Evolutionary conservation across 192 early-diverging fungal genomes (phyloP), one percentile per base, ranked within the genome.

Genomic region (Coemansia sp.): DNA sequence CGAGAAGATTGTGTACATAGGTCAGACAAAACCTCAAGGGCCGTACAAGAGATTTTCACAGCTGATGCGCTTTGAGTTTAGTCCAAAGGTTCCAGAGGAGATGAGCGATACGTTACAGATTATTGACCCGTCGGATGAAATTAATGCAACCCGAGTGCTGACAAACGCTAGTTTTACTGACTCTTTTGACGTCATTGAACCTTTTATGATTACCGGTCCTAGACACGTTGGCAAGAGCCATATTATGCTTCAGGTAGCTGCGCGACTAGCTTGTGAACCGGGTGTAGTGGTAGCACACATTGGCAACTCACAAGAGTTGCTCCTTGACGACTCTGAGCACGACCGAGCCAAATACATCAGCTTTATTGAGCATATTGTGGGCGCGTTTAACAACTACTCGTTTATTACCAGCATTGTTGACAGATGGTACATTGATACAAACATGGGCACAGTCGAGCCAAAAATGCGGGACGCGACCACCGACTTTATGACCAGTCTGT

Each of bases 181-280:
- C 14, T 25, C 45, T 6, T 3, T 6, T 3, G 43, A 58, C 24
- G 25, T 1, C 64, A 37, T 66, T 2, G 64, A 66, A 11, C 45
- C 60, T 23, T 37, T 66, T 14, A 21, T 66, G 2, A 47, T 75
- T 19, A 17, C 24, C 14, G 73, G 73, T 0, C 73, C 73, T 45
- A 66, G 73, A 10, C 73, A 75, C 10, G 43, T 65, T 0, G 73
- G 73, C 19, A 75, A 75, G 54, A 65, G 62, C 66, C 73, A 75
- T 39, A 32, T 75, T 5, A 68, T 75, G 62, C 22, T 69, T 15
- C 58, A 69, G 10, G 25, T 75, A 1, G 66, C 66, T 1, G 66
- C 59, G 53, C 62, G 48, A 4, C 52, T 75, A 37, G 49, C 63
- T 25, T 59, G 62, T 17, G 73, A 64, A 35, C 62, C 66, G 5